These are phyloP conservation scores for Ogataea nitratoaversa DNA, from an alignment of 805 yeast genomes.

Conservation along the genomic window DNA sequence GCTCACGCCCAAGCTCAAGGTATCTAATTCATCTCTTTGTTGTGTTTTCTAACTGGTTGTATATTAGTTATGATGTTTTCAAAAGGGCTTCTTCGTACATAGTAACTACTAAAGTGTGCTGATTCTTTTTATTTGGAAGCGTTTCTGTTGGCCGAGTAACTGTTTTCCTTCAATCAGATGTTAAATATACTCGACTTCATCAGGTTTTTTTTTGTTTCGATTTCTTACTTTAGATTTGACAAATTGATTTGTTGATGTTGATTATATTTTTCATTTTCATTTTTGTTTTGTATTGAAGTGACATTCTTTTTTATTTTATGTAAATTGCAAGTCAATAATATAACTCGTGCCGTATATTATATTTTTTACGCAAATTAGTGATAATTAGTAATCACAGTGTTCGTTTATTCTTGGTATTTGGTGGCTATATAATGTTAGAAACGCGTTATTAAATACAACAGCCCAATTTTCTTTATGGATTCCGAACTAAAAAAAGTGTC, in stretches of 20 bases:
- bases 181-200: not conserved
- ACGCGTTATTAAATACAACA: too few species aligned
- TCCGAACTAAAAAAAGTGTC: too few species aligned
- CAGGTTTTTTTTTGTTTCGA: not conserved
- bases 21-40: not conserved
- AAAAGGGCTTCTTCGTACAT: constrained; percentile 7
- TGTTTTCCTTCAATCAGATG: constrained; percentile 2
- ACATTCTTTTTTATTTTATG: not conserved
- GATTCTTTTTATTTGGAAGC: not conserved
- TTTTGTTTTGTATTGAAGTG: not conserved
- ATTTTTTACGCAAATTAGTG: not conserved
- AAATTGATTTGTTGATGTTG: not conserved
- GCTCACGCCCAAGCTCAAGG: constrained; percentile 30
- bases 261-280: not conserved
- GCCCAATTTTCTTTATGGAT: too few species aligned
- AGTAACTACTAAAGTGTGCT: not conserved
- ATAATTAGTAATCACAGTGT: too few species aligned
- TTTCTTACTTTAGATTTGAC: not conserved
- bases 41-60: constrained; percentile 14
- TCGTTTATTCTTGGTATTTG: too few species aligned
- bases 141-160: not conserved
- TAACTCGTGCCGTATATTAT: not conserved
- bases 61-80: constrained; percentile 17
- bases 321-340: not conserved
- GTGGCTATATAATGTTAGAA: too few species aligned